phyloP scores from a whole-genome alignment of 257 asterid species.

The Ballota nigra region DNA sequence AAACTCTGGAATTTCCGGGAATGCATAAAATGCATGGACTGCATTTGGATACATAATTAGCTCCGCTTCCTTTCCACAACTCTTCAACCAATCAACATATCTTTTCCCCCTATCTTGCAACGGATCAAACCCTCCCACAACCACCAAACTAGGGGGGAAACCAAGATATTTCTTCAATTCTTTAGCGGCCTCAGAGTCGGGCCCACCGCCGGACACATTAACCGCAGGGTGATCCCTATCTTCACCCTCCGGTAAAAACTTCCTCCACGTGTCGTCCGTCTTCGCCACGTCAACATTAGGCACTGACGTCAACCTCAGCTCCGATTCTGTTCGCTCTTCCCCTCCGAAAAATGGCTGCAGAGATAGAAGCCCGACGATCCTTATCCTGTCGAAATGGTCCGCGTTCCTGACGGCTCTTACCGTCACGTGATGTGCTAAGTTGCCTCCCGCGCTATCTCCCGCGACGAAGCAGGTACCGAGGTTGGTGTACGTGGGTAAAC shows the following conservation, averaged over 20 bases:
- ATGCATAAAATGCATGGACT: background rate
- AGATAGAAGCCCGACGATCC: conserved; percentile 22
- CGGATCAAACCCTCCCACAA: conserved; percentile 40
- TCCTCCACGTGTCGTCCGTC: conserved; percentile 35
- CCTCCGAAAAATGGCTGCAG: conserved; percentile 55
- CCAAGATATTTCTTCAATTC: background rate
- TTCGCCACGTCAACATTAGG: conserved; percentile 13
- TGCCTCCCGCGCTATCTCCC: conserved; percentile 54
- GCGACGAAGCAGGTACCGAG: conserved; percentile 34
- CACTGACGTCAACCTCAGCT: conserved; percentile 26
- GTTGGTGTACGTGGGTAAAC: conserved; percentile 36
- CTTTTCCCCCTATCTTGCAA: conserved; percentile 40
- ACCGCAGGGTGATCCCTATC: conserved; percentile 44
- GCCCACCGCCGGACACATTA: conserved; percentile 26
- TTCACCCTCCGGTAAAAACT: conserved; percentile 39
- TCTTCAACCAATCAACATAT: conserved; percentile 32
- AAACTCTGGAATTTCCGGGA: conserved; percentile 18
- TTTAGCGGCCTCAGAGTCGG: background rate
- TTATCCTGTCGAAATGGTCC: conserved; percentile 18
- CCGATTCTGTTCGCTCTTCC: conserved; percentile 44
- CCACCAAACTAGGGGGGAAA: conserved; percentile 33
- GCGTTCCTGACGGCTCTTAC: conserved; percentile 17
- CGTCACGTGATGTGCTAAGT: conserved; percentile 43
- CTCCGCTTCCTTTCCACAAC: conserved; percentile 31
- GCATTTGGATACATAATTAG: background rate